Conservation (phyloP, 768 basidiomycete genomes). For the Strobilomyces confusus region DNA sequence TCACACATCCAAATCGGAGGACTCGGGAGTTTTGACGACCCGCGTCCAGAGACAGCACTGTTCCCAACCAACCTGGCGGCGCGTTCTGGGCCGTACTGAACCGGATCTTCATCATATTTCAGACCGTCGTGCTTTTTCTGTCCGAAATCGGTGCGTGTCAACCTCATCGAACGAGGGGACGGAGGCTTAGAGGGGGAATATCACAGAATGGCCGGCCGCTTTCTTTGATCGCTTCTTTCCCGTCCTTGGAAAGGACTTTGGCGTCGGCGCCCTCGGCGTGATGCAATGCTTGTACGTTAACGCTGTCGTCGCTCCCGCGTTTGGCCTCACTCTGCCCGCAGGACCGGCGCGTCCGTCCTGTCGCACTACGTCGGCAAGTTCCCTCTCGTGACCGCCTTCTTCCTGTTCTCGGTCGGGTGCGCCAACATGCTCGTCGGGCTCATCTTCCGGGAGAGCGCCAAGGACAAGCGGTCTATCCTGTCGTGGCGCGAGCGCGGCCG, state of each 20-base stretch:
- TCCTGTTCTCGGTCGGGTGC: slow-evolving; percentile 80
- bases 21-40: neutral
- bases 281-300: slow-evolving; percentile 74
- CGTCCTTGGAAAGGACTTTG: slow-evolving; percentile 81
- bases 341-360: slow-evolving; percentile 65
- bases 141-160: slow-evolving; percentile 37
- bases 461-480: slow-evolving; percentile 61
- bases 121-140: slow-evolving; percentile 66
- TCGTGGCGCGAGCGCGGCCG: slow-evolving; percentile 60
- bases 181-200: neutral
- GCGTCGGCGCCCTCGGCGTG: slow-evolving; percentile 82
- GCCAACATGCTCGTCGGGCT: slow-evolving; percentile 79
- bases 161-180: no score
- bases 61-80: slow-evolving; percentile 92
- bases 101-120: slow-evolving; percentile 79
- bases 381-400: slow-evolving; percentile 81
- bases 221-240: slow-evolving; percentile 91
- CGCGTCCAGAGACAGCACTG: slow-evolving; percentile 58
- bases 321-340: slow-evolving; percentile 18
- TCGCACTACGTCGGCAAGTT: slow-evolving; percentile 80
- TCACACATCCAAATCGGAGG: neutral
- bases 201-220: slow-evolving; percentile 57
- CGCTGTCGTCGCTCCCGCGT: neutral
- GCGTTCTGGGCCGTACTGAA: slow-evolving; percentile 89
- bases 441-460: slow-evolving; percentile 68